Evolutionary conservation across 805 yeast species (phyloP), one percentile per base, ranked within the genome.

Genomic region (Saccharomycopsis sp.): DNA sequence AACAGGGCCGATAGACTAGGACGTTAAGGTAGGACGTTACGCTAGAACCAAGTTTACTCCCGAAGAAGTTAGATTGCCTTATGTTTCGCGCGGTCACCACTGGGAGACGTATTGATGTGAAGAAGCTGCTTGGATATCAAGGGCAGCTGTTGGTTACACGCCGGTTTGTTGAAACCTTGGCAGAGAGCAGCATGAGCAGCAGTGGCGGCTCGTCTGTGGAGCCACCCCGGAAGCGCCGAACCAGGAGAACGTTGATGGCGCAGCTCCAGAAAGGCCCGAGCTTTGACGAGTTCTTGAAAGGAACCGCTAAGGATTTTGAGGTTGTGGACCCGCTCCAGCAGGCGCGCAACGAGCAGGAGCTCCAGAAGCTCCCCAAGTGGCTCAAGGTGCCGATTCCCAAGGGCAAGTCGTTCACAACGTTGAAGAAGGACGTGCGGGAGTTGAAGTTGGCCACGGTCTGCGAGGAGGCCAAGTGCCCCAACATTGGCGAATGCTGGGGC

Each of bases 401-500:
- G 63, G 99, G 99, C 34, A 71, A 77, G 48, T 79, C 82, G 20
- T 92, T 75, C 59, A 78, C 78, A 52, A 78, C 76, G 51, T 67
- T 92, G 51, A 87, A 89, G 56, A 72, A 75, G 36, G 99, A 92
- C 56, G 79, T 92, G 25, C 71, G 86, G 46, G 96, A 94, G 44
- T 66, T 92, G 46, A 85, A 86, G 49, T 66, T 92, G 38, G 81
- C 95, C 27, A 92, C 99, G 0, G 99, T 92, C 22, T 92, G 99
- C 63, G 97, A 92, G 61, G 98, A 92, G 56, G 98, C 98, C 4
- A 80, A 92, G 56, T 92, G 99, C 63, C 99, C 99, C n/a, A 92
- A 92, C 59, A 92, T 92, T 48, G 96, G 97, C 39, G 99, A 92
- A 60, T 92, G 99, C 62, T 92, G 99, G 99, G 97, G 98, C 42